Percentiles rank a stretch among this genome's conserved stretches.
Evolutionary conservation across 2,329 filamentous ascomycete species (phyloP).

Genomic region (Lojkania enalia): DNA sequence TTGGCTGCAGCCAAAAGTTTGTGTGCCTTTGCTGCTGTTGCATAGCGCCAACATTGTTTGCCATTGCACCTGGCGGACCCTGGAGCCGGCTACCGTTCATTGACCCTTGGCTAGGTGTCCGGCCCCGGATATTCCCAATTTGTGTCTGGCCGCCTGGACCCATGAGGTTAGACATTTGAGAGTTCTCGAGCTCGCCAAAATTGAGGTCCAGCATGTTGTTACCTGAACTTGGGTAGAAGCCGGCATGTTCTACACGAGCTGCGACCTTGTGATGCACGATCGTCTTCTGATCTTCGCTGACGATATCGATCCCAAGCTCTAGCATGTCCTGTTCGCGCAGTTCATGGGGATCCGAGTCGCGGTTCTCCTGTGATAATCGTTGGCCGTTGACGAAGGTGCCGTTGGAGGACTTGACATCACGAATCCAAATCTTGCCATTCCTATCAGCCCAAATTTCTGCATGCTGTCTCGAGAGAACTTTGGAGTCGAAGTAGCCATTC

Average conservation of each 20-base stretch:
- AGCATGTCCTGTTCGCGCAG: slow-evolving; percentile 88
- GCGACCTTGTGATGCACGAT: slow-evolving; percentile 98
- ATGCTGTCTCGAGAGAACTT: slow-evolving; percentile 93
- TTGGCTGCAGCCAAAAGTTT: slow-evolving; percentile 83
- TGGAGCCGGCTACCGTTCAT: slow-evolving; percentile 66
- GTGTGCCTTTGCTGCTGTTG: slow-evolving; percentile 70
- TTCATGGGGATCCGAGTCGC: slow-evolving; percentile 94
- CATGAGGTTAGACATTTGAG: slow-evolving; percentile 69
- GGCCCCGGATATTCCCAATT: slow-evolving; percentile 67
- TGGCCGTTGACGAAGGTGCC: slow-evolving; percentile 96
- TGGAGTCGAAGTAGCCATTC: slow-evolving; percentile 98
- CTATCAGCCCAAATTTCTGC: slow-evolving; percentile 93
- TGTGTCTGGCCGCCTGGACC: slow-evolving; percentile 67
- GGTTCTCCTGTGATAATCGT: slow-evolving; percentile 87
- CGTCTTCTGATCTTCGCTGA: slow-evolving; percentile 97
- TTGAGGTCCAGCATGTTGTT: slow-evolving; percentile 84
- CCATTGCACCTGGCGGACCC: slow-evolving; percentile 58
- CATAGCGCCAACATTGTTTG: slow-evolving; percentile 60
- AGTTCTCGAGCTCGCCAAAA: slow-evolving; percentile 86
- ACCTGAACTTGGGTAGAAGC: slow-evolving; percentile 69
- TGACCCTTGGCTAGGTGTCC: slow-evolving; percentile 59
- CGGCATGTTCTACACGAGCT: slow-evolving; percentile 93
- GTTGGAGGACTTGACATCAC: slow-evolving; percentile 97
- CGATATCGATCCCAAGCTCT: slow-evolving; percentile 96
- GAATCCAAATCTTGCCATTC: slow-evolving; percentile 87